phyloP scores from a whole-genome alignment of 23 red algal species.

The Agarophyton chilense region DNA sequence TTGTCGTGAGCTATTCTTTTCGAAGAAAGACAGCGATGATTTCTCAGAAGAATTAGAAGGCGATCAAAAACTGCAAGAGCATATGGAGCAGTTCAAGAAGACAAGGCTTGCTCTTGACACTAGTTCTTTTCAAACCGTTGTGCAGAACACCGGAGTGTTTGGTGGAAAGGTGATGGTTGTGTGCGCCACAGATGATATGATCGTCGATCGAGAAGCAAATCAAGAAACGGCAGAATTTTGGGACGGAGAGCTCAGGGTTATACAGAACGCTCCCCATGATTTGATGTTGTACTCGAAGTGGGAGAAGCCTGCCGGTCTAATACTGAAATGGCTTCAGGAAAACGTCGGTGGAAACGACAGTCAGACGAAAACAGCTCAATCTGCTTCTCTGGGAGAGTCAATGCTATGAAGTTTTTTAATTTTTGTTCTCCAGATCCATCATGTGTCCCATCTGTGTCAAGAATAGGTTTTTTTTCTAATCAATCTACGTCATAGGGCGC shows the following conservation, averaged over 20 bases:
- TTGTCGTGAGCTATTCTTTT: constrained; percentile 62
- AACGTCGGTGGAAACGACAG: neutral
- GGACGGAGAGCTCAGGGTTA: constrained; percentile 4
- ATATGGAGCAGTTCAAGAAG: constrained; percentile 18
- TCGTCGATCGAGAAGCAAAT: constrained; percentile 43
- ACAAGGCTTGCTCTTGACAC: constrained; percentile 4
- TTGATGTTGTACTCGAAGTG: constrained; percentile 65
- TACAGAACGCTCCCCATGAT: constrained; percentile 61
- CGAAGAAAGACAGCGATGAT: constrained; percentile 2
- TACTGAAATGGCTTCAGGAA: constrained; percentile 51
- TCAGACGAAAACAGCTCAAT: neutral
- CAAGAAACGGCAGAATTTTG: constrained; percentile 68
- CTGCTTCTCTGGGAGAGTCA: neutral
- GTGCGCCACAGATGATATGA: constrained; percentile 46
- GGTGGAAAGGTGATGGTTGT: constrained; percentile 28
- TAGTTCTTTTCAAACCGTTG: constrained; percentile 7
- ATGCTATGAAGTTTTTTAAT: neutral
- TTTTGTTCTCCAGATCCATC: too few species aligned
- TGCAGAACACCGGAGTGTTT: neutral
- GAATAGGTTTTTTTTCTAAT: too few species aligned
- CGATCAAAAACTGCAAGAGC: constrained; percentile 17
- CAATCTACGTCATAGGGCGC: too few species aligned
- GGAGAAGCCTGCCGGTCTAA: constrained; percentile 18
- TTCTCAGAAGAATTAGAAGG: constrained; percentile 49
- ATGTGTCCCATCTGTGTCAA: too few species aligned